Evolutionary conservation across 495 filamentous ascomycete species (phyloP).

Genomic region (Podospora australis): DNA sequence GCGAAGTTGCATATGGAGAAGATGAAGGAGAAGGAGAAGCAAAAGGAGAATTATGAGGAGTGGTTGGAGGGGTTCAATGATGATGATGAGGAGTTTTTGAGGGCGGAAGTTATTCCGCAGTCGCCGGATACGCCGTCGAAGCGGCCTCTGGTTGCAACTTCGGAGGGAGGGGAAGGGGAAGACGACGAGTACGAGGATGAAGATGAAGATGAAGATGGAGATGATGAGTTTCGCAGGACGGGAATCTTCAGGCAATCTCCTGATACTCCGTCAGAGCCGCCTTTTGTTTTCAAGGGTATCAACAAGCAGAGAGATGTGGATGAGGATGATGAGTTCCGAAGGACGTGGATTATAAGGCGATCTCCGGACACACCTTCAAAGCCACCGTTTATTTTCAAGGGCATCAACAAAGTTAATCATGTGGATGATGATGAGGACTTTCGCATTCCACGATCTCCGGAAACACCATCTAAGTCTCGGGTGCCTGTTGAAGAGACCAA

Average conservation of each 20-base stretch:
- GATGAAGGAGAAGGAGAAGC: background rate
- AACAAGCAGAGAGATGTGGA: no score
- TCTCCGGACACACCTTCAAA: no score
- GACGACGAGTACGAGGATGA: background rate
- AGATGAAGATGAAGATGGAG: background rate
- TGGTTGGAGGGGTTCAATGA: background rate
- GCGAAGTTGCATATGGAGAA: background rate
- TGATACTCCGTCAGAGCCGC: no score
- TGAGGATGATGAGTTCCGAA: conserved; percentile 5
- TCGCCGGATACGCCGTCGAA: no score
- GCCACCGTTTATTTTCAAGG: no score
- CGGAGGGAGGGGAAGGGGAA: background rate
- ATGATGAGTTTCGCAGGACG: no score
- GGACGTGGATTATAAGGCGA: no score
- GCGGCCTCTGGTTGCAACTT: no score
- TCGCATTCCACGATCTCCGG: background rate
- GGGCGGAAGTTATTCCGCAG: no score
- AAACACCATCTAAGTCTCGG: background rate
- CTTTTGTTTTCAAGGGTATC: no score
- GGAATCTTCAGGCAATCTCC: no score
- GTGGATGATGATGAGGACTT: background rate
- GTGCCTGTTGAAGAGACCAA: background rate
- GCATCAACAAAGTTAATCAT: no score
- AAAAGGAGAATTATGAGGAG: background rate
- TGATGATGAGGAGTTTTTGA: background rate